Conservation (phyloP, 805 yeast species). For the Isabelozyma heimii region DNA sequence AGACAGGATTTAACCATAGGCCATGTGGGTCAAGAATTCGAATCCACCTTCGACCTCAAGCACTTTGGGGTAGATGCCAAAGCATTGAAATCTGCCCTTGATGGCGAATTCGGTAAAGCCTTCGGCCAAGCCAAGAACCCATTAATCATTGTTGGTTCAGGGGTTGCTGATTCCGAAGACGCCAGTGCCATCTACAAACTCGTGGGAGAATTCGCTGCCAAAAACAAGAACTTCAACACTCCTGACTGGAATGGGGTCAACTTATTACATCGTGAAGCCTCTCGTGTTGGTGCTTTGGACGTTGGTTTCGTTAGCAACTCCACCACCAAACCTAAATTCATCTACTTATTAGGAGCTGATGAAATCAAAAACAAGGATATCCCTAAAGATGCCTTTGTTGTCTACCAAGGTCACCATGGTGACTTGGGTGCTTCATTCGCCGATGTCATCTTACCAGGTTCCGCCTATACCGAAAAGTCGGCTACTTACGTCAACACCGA, state of each 20-base stretch:
- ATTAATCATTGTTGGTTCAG: slow-evolving; percentile 77
- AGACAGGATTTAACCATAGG: slow-evolving; percentile 64
- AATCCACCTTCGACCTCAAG: slow-evolving; percentile 67
- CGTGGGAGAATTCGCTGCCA: slow-evolving; percentile 59
- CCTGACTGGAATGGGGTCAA: slow-evolving; percentile 81
- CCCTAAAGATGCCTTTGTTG: slow-evolving; percentile 82
- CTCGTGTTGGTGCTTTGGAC: slow-evolving; percentile 85
- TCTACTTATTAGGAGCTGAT: slow-evolving; percentile 82
- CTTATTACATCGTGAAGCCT: slow-evolving; percentile 78
- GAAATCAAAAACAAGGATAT: slow-evolving; percentile 67
- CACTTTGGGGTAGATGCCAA: slow-evolving; percentile 61
- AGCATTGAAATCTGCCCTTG: slow-evolving; percentile 57
- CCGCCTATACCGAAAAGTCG: slow-evolving; percentile 85
- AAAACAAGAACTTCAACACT: slow-evolving; percentile 57
- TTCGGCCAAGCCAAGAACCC: slow-evolving; percentile 69
- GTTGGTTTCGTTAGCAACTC: slow-evolving; percentile 66
- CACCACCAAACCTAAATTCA: slow-evolving; percentile 60
- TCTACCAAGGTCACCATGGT: slow-evolving; percentile 91
- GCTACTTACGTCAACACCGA: slow-evolving; percentile 87
- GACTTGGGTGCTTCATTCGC: slow-evolving; percentile 86
- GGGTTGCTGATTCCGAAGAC: slow-evolving; percentile 67
- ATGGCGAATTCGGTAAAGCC: slow-evolving; percentile 67
- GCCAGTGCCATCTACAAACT: slow-evolving; percentile 57
- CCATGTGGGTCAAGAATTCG: slow-evolving; percentile 73
- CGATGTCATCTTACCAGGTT: slow-evolving; percentile 81